Evolutionary conservation across 768 basidiomycete genomes (phyloP).

Genomic region (Pisolithus sp.): DNA sequence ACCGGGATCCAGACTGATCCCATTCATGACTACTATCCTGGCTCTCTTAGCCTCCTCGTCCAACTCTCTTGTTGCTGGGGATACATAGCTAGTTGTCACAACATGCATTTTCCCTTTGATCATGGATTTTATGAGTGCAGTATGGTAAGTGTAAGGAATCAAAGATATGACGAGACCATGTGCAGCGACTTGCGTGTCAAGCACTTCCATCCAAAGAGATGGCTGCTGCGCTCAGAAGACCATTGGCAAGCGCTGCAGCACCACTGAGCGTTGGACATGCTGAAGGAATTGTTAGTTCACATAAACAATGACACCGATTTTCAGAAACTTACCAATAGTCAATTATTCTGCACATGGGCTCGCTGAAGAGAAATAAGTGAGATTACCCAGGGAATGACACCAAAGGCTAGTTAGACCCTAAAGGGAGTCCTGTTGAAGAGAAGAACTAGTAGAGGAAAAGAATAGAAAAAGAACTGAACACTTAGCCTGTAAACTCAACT

Average conservation of each 20-base stretch:
- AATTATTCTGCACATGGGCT: slow-evolving; percentile 94
- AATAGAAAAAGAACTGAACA: no score
- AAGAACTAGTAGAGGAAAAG: no score
- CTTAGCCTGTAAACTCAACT: no score
- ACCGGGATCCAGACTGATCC: slow-evolving; percentile 95
- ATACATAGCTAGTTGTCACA: slow-evolving; percentile 94
- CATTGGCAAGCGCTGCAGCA: slow-evolving; percentile 61
- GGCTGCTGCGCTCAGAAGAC: slow-evolving; percentile 64
- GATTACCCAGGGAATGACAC: no score
- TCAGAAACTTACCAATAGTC: slow-evolving; percentile 60
- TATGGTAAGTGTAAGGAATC: slow-evolving; percentile 92
- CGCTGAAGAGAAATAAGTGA: no score
- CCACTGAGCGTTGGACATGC: slow-evolving; percentile 83
- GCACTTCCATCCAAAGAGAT: slow-evolving; percentile 78
- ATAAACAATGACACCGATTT: not conserved
- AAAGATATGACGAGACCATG: slow-evolving; percentile 94
- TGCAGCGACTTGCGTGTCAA: slow-evolving; percentile 78
- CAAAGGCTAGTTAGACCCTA: no score
- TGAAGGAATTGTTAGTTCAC: slow-evolving; percentile 22
- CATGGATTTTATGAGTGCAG: slow-evolving; percentile 81
- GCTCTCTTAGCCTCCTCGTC: slow-evolving; percentile 77
- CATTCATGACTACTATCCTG: slow-evolving; percentile 93
- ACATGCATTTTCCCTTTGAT: slow-evolving; percentile 82
- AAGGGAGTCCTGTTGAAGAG: no score
- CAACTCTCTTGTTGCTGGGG: slow-evolving; percentile 82